Evolutionary conservation across 176 grass and related monocot species (phyloP).

Genomic region (Urochloa ruziziensis): DNA sequence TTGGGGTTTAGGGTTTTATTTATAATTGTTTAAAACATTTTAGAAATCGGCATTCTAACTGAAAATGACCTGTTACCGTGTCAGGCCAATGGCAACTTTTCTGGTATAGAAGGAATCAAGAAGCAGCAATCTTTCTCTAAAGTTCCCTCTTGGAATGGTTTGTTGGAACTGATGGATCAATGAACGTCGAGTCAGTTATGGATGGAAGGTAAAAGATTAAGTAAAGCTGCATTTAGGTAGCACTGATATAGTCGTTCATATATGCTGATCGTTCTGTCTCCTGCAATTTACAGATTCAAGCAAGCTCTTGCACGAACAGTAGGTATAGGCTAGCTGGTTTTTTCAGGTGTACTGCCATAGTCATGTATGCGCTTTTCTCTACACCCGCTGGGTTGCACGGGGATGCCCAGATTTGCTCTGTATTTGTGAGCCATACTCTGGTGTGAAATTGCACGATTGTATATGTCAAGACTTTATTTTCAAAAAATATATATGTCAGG

Average conservation of each 20-base stretch:
- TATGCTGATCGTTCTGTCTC: not conserved
- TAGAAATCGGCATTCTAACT: not conserved
- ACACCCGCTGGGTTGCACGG: not conserved
- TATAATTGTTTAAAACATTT: not conserved
- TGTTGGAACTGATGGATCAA: conserved; percentile 40
- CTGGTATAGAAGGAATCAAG: conserved; percentile 38
- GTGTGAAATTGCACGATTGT: not conserved
- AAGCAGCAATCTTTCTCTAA: conserved; percentile 49
- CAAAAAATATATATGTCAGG: no score
- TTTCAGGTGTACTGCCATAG: conserved; percentile 14
- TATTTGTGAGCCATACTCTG: not conserved
- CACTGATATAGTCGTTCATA: not conserved
- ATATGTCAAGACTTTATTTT: conserved; percentile 4
- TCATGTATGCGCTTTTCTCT: not conserved
- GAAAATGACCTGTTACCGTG: not conserved
- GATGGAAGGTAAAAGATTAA: conserved; percentile 24
- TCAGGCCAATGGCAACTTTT: conserved; percentile 61
- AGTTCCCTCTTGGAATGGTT: conserved; percentile 50
- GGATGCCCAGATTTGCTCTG: not conserved
- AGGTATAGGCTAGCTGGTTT: conserved; percentile 1
- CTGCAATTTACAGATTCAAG: conserved; percentile 12
- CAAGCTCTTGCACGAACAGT: not conserved
- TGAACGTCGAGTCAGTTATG: not conserved
- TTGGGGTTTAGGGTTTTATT: no score
- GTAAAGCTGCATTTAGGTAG: not conserved